Conservation (phyloP, 2,329 filamentous ascomycete genomes). For the Aspergillus quadrilineatus region DNA sequence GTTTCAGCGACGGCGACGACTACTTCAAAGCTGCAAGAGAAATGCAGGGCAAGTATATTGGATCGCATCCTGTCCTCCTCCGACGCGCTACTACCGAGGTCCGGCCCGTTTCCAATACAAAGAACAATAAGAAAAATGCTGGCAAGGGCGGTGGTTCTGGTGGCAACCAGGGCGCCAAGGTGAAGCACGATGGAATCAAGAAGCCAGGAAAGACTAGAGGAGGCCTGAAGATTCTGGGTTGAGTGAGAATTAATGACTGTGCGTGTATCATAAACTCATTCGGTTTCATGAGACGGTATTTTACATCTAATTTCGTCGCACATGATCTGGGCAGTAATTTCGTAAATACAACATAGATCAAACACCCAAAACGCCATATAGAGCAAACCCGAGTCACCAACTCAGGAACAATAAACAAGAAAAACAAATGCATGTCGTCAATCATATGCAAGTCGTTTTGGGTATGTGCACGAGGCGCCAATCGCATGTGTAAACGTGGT, state of each 20-base stretch:
- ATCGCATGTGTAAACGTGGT: neutral
- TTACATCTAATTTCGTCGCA: neutral
- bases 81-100: constrained; percentile 91
- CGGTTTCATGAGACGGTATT: neutral
- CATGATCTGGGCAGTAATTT: neutral
- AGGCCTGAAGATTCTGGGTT: constrained; percentile 46
- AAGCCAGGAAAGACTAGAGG: constrained; percentile 48
- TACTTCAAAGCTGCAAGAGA: constrained; percentile 96
- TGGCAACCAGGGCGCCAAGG: constrained; percentile 40
- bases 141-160: constrained; percentile 30
- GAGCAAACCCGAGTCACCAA: neutral
- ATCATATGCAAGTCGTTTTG: constrained; percentile 1
- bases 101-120: constrained; percentile 68
- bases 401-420: neutral
- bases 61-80: constrained; percentile 87
- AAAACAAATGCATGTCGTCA: neutral
- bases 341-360: neutral
- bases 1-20: constrained; percentile 91
- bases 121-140: constrained; percentile 63
- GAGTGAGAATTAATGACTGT: constrained; percentile 14
- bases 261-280: neutral
- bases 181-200: constrained; percentile 46
- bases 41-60: constrained; percentile 99
- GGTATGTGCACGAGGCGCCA: neutral
- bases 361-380: constrained; percentile 5